Percentiles rank a stretch among this genome's conserved stretches.
These are phyloP conservation scores for Polytolypa hystricis DNA, from an alignment of 2,329 filamentous ascomycete genomes.

Conservation along the genomic window DNA sequence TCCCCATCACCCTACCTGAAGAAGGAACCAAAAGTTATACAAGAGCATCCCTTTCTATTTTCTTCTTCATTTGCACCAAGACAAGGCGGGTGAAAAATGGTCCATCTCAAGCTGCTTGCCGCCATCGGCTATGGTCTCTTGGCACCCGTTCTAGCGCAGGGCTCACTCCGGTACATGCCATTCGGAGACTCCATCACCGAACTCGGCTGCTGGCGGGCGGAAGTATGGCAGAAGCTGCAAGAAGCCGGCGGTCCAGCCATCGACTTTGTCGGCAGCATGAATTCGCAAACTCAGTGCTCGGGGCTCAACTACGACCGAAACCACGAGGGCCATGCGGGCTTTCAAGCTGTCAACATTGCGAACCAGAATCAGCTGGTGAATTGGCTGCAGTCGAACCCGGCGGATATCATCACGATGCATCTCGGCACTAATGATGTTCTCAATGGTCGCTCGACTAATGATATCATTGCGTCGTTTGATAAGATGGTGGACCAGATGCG, in stretches of 20 bases:
- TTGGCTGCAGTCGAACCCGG: constrained; percentile 33
- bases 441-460: constrained; percentile 19
- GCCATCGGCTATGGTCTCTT: not conserved
- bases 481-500: constrained; percentile 31
- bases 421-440: constrained; percentile 37
- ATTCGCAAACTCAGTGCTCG: not conserved
- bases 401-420: constrained; percentile 38
- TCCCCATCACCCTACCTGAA: too few relatives aligned
- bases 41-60: too few relatives aligned
- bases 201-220: constrained; percentile 24
- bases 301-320: constrained; percentile 28
- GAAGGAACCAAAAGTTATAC: too few relatives aligned
- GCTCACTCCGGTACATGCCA: too few relatives aligned
- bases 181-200: constrained; percentile 4
- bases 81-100: too few relatives aligned
- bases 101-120: not conserved
- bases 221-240: constrained; percentile 23
- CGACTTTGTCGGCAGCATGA: constrained; percentile 19
- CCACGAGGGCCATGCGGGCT: constrained; percentile 36
- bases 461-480: constrained; percentile 31
- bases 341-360: constrained; percentile 35
- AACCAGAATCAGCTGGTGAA: constrained; percentile 32
- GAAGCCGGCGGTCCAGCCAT: constrained; percentile 21
- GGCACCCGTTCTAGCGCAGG: not conserved
- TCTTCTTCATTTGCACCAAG: too few relatives aligned